A percentile compares a stretch with the other conserved stretches of the same genome.
Conservation (phyloP, 2,329 filamentous ascomycete species). For the Penicillium hesseltinei region DNA sequence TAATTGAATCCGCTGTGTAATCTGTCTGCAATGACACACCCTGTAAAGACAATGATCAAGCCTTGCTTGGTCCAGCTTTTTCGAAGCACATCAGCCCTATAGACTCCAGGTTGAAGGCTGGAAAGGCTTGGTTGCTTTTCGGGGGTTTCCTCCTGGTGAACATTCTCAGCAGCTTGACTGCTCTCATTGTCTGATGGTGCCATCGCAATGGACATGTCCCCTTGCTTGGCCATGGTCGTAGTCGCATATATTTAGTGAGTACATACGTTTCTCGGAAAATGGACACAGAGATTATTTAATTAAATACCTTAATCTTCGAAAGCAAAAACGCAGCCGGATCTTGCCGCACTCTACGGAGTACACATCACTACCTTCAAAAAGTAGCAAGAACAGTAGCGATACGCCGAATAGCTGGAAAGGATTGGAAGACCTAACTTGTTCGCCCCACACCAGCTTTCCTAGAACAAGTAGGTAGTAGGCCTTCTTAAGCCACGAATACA, state of each 20-base stretch:
- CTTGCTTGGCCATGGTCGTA: slow-evolving; percentile 3
- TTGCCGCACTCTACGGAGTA: not conserved
- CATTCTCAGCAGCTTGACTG: not conserved
- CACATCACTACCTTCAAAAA: not conserved
- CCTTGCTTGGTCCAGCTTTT: slow-evolving; percentile 21
- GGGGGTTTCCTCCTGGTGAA: not conserved
- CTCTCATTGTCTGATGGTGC: not conserved
- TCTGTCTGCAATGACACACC: not conserved
- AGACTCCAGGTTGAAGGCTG: slow-evolving; percentile 22
- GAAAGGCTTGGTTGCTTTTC: slow-evolving; percentile 10
- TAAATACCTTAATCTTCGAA: not conserved
- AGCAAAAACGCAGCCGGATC: not conserved
- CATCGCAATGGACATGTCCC: not conserved
- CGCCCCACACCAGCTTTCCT: not conserved
- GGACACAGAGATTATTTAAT: not conserved
- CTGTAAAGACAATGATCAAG: slow-evolving; percentile 18
- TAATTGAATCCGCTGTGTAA: not conserved
- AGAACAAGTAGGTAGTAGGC: not conserved
- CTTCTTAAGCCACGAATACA: not conserved
- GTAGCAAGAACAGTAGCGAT: not conserved
- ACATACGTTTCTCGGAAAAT: not conserved
- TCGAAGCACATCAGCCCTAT: slow-evolving; percentile 20
- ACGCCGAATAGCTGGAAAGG: not conserved
- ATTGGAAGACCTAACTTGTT: not conserved
- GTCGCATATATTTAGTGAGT: not conserved